Evolutionary conservation across 805 yeast genomes (phyloP).

Genomic region (Jamesozyma jinghongensis): DNA sequence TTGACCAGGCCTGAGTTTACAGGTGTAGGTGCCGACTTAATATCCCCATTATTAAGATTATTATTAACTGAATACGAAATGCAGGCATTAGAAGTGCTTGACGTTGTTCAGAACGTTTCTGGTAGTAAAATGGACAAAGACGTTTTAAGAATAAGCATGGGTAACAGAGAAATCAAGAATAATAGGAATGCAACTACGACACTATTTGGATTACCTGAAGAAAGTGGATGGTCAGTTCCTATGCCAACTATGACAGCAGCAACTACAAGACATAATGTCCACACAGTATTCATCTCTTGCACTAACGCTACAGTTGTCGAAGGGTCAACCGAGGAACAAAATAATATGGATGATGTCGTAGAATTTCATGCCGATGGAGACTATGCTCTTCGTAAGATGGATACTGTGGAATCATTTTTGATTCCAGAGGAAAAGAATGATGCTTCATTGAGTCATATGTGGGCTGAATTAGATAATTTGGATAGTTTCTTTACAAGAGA

Average conservation of each 20-base stretch:
- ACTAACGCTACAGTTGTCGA: constrained; percentile 27
- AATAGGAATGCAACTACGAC: constrained; percentile 83
- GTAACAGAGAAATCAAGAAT: constrained; percentile 65
- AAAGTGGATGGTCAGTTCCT: constrained; percentile 94
- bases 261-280: constrained; percentile 83
- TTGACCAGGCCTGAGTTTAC: constrained; percentile 66
- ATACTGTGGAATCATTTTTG: constrained; percentile 21
- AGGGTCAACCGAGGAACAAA: constrained; percentile 13
- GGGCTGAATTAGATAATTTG: constrained; percentile 84
- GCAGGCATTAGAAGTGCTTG: constrained; percentile 81
- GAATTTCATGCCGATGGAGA: constrained; percentile 30
- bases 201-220: constrained; percentile 82
- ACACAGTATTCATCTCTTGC: constrained; percentile 89
- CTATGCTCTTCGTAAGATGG: constrained; percentile 21
- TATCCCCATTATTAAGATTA: constrained; percentile 79
- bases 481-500: constrained; percentile 82
- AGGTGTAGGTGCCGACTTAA: constrained; percentile 90
- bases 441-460: constrained; percentile 77
- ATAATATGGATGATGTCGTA: constrained; percentile 21
- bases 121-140: constrained; percentile 89
- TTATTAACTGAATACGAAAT: constrained; percentile 79
- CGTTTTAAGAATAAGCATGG: constrained; percentile 83
- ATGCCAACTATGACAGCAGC: constrained; percentile 90
- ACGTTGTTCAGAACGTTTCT: constrained; percentile 74
- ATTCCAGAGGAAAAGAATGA: constrained; percentile 48